Conservation (phyloP, 179 eudicot genomes). For the Silene coronaria region DNA sequence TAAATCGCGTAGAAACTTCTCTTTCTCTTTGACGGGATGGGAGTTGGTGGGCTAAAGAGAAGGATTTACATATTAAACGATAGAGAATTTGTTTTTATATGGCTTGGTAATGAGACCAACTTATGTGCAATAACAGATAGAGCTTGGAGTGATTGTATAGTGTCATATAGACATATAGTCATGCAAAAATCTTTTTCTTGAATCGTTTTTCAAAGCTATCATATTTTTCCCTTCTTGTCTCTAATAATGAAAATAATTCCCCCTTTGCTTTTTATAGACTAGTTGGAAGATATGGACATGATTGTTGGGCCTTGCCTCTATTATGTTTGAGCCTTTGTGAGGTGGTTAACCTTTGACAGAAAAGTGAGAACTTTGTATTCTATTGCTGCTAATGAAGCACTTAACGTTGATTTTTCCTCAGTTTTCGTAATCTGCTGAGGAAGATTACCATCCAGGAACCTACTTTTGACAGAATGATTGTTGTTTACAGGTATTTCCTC, state of each 20-base stretch:
- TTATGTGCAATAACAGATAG: not conserved
- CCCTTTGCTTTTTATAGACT: not conserved
- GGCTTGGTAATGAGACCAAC: not conserved
- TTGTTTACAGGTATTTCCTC: constrained; percentile 78
- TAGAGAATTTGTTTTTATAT: not conserved
- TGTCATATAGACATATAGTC: too few relatives aligned
- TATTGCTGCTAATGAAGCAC: not conserved
- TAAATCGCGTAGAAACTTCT: not conserved
- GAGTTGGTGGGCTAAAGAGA: not conserved
- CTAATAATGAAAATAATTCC: not conserved
- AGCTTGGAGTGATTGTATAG: not conserved
- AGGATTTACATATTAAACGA: not conserved
- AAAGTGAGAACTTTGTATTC: constrained; percentile 1
- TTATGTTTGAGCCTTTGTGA: not conserved
- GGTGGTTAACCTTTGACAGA: not conserved
- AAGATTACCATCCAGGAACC: constrained; percentile 91
- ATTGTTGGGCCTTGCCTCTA: not conserved
- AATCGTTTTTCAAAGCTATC: not conserved
- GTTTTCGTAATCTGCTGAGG: constrained; percentile 62
- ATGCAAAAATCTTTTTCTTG: not conserved
- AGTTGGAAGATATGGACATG: not conserved
- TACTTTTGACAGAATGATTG: constrained; percentile 93
- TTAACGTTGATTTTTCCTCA: constrained; percentile 25
- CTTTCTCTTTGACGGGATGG: not conserved
- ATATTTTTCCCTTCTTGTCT: not conserved